Conservation (phyloP, 306 rosid genomes). For the Fagus sylvatica region DNA sequence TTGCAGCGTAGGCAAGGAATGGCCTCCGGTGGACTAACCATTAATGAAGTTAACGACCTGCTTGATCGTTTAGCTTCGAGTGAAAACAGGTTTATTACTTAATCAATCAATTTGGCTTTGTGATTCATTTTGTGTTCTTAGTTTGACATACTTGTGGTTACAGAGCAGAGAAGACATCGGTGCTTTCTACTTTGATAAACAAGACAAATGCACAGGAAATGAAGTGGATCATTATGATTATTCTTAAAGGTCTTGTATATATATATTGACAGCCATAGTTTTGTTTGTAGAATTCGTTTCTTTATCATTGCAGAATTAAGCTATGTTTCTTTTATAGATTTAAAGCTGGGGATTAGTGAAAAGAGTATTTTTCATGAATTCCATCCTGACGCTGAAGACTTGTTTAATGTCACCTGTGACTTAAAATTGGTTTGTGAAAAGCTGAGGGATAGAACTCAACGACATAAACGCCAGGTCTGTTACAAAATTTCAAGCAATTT, state of each 20-base stretch:
- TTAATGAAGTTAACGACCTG: conserved; percentile 73
- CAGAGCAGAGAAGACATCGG: conserved; percentile 73
- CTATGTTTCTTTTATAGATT: conserved; percentile 45
- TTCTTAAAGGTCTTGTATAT: conserved; percentile 65
- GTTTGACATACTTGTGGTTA: conserved; percentile 29
- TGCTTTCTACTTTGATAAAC: conserved; percentile 74
- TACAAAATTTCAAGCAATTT: conserved; percentile 9
- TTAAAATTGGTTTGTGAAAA: conserved; percentile 95
- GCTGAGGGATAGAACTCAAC: conserved; percentile 71
- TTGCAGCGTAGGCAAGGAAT: conserved; percentile 78
- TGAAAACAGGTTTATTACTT: conserved; percentile 58
- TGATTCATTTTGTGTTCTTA: conserved; percentile 1
- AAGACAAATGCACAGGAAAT: conserved; percentile 93
- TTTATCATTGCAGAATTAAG: conserved; percentile 6
- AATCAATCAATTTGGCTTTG: too few species aligned
- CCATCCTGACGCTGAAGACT: conserved; percentile 98
- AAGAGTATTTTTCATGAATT: conserved; percentile 89
- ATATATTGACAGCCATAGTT: conserved; percentile 11
- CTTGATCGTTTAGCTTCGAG: conserved; percentile 76
- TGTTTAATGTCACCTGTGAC: conserved; percentile 96
- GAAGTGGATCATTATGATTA: conserved; percentile 98
- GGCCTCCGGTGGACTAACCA: conserved; percentile 75
- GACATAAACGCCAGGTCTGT: conserved; percentile 88
- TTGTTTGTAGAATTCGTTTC: conserved; percentile 9
- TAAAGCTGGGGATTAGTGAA: conserved; percentile 93